Evolutionary conservation across 106 monocot genomes (phyloP).

Genomic region (Acorus gramineus): DNA sequence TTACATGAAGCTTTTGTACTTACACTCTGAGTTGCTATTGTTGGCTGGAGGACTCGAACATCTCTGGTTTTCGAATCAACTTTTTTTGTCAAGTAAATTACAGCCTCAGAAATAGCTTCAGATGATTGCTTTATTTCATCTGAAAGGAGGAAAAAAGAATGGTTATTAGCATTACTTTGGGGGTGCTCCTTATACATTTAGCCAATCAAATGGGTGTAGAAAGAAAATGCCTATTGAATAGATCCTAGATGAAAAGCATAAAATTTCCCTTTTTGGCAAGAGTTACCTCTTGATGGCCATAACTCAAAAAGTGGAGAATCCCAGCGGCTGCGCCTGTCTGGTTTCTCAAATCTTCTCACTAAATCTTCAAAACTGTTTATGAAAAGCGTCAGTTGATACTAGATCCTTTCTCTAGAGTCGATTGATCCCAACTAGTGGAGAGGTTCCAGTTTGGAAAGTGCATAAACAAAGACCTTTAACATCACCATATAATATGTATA

Average conservation of each 20-base stretch:
- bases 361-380: conserved; percentile 80
- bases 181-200: no score
- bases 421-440: no score
- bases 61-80: conserved; percentile 83
- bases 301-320: conserved; percentile 97
- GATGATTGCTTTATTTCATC: conserved; percentile 48
- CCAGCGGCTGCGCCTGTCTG: conserved; percentile 87
- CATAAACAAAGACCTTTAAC: no score
- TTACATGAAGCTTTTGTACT: conserved; percentile 12
- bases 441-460: no score
- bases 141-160: conserved; percentile 2
- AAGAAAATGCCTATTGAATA: no score
- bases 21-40: conserved; percentile 90
- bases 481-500: no score
- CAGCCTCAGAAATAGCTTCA: conserved; percentile 62
- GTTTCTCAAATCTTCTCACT: conserved; percentile 78
- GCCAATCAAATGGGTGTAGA: no score
- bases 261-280: background rate
- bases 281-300: conserved; percentile 64
- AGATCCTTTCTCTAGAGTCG: no score
- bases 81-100: conserved; percentile 74
- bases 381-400: background rate
- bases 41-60: conserved; percentile 84
- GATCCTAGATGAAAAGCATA: background rate
- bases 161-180: background rate